These are phyloP conservation scores for Neoboletus magnificus DNA, from an alignment of 768 basidiomycete species.

Conservation along the genomic window DNA sequence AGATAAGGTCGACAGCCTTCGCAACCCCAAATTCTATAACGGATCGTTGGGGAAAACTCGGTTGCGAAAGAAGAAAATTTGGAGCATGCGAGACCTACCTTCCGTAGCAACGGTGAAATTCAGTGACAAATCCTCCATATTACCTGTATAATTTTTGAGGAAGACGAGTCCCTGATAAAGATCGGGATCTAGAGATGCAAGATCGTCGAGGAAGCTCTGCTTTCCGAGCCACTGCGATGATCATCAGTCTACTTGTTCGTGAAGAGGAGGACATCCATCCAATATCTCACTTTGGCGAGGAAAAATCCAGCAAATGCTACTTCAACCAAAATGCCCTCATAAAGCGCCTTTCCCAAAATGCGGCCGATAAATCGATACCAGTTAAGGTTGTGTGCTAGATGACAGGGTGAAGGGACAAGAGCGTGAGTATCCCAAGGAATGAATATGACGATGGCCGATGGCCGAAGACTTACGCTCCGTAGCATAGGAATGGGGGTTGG, in stretches of 20 bases:
- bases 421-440: neutral
- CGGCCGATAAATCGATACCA: conserved; percentile 95
- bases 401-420: neutral
- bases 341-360: conserved; percentile 93
- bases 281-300: conserved; percentile 64
- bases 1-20: conserved; percentile 72
- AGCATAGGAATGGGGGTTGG: conserved; percentile 90
- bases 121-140: conserved; percentile 83
- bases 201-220: conserved; percentile 90
- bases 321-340: conserved; percentile 93
- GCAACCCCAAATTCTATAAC: conserved; percentile 76
- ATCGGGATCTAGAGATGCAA: conserved; percentile 87
- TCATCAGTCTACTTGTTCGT: neutral
- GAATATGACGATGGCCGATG: neutral
- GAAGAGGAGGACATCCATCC: neutral
- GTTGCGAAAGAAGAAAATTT: neutral
- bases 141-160: conserved; percentile 86
- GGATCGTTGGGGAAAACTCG: neutral
- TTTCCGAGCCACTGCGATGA: conserved; percentile 79
- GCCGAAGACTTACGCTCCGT: conserved; percentile 62
- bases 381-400: conserved; percentile 70
- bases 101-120: conserved; percentile 88
- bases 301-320: conserved; percentile 96
- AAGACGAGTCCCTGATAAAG: conserved; percentile 90
- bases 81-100: conserved; percentile 45